A percentile compares a stretch with the other conserved stretches of the same genome.
Conservation (phyloP, 176 grass and related monocot genomes). For the Canna indica region DNA sequence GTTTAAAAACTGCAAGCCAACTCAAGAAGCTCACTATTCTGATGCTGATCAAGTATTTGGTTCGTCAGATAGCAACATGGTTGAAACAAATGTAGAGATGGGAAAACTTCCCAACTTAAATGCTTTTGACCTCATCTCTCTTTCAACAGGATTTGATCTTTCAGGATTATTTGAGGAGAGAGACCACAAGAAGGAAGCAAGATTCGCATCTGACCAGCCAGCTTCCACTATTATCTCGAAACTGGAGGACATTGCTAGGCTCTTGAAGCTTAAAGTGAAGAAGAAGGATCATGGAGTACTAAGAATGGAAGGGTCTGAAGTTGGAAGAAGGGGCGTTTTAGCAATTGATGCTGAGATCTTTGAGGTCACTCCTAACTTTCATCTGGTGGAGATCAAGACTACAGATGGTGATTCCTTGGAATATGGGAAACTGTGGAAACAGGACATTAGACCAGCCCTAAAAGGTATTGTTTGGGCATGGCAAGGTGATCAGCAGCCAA, state of each 20-base stretch:
- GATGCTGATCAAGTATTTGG: conserved; percentile 17
- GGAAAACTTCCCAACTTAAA: conserved; percentile 45
- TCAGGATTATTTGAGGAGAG: conserved; percentile 66
- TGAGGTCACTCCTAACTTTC: conserved; percentile 52
- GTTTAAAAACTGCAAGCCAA: not conserved
- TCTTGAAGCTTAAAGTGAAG: conserved; percentile 38
- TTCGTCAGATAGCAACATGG: not conserved
- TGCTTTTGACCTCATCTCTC: conserved; percentile 77
- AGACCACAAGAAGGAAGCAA: conserved; percentile 25
- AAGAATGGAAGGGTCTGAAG: conserved; percentile 37
- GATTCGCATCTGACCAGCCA: conserved; percentile 55
- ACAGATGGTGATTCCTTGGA: conserved; percentile 55
- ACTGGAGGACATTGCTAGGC: conserved; percentile 53
- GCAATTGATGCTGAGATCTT: conserved; percentile 54
- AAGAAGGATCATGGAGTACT: conserved; percentile 48
- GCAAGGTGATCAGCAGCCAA: conserved; percentile 58
- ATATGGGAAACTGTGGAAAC: conserved; percentile 43
- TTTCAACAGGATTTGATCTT: conserved; percentile 62
- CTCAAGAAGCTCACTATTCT: conserved; percentile 6
- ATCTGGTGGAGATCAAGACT: conserved; percentile 70
- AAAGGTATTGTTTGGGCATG: conserved; percentile 81
- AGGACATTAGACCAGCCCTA: conserved; percentile 50
- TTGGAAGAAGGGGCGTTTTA: conserved; percentile 33
- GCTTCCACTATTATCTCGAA: conserved; percentile 39
- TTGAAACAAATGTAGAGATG: conserved; percentile 4